Base-by-base conservation (phyloP, 257 asterid genomes). In the Datura wrightii region DNA sequence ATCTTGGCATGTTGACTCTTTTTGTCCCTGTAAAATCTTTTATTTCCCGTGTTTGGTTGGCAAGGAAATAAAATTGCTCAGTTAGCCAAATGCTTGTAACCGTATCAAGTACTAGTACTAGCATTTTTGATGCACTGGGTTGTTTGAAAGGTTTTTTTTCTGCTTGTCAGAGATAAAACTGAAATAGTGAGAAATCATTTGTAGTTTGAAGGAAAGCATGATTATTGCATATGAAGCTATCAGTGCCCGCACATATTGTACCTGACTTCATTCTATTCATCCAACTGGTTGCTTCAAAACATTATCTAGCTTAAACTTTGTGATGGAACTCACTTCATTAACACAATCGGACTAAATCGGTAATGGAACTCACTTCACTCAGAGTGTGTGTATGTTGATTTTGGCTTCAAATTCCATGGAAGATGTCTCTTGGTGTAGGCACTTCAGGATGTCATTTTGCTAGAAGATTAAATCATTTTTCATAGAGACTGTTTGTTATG, bases 321-420 rank as follows among this genome's bases (percentile, higher is more conserved):
- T 16, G 52, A 69, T 69, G 34, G 6, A 69, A 69, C 78, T 67
- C 78, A 39, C 8, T 39, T 67, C 78, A 65, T 65, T 65, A 67
- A 39, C 13, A 39, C 1, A 39, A 39, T 69, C 0, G 52, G 5
- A 39, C 34, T 39, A 15, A 69, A 15, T 39, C 39, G 15, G 78
- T 39, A 16, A 15, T 39, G 8, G 52, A 69, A 69, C 78, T 7
- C 78, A 39, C 2, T 37, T 66, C 5, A 66, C 0, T 10, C 10
- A 65, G 65, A 58, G 72, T 5, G 44, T 65, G 46, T 62, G 7
- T 34, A 11, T 63, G 71, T 63, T 34, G 18, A 44, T 63, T 65
- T 34, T 65, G 72, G n/a, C 6, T 65, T 65, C 44, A 34, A 65
- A 13, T 31, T n/a, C 19, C 72, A 65, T 65, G 72, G n/a, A 34